phyloP scores from a whole-genome alignment of 2,329 filamentous ascomycete species.

The Lecanosticta acicola region DNA sequence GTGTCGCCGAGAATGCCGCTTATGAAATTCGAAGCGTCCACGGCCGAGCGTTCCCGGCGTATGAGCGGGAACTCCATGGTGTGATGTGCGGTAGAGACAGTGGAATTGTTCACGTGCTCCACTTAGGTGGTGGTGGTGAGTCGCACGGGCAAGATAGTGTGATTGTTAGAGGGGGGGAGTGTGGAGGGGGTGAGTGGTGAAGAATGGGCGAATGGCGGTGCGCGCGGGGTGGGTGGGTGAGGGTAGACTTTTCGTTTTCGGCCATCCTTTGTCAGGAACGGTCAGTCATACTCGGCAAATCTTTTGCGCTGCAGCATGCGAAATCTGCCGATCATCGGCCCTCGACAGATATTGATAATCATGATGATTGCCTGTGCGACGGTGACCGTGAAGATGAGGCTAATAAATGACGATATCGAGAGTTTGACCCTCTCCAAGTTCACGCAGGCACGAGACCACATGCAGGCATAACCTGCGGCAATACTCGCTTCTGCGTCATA shows the following conservation, averaged over 20 bases:
- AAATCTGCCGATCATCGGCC: not conserved
- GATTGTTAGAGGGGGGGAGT: not conserved
- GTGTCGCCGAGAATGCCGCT: slow-evolving; percentile 23
- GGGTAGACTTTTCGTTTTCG: slow-evolving; percentile 1
- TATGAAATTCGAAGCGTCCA: slow-evolving; percentile 23
- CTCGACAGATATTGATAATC: no score
- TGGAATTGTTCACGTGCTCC: not conserved
- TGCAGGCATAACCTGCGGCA: no score
- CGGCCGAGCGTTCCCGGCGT: slow-evolving; percentile 14
- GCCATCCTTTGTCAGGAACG: slow-evolving; percentile 1
- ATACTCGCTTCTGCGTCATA: no score
- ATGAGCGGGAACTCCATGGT: slow-evolving; percentile 23
- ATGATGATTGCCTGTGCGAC: no score
- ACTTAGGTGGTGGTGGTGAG: not conserved
- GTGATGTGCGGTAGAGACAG: not conserved
- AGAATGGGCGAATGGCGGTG: not conserved
- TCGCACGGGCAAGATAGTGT: not conserved
- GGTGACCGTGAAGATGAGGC: no score
- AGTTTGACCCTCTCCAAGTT: no score
- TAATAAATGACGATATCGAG: no score
- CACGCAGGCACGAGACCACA: no score
- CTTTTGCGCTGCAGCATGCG: not conserved
- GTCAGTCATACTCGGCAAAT: not conserved
- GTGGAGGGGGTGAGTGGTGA: not conserved
- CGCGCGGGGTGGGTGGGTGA: not conserved